Evolutionary conservation across 495 filamentous ascomycete species (phyloP).

Genomic region (Sordaria brevicollis): DNA sequence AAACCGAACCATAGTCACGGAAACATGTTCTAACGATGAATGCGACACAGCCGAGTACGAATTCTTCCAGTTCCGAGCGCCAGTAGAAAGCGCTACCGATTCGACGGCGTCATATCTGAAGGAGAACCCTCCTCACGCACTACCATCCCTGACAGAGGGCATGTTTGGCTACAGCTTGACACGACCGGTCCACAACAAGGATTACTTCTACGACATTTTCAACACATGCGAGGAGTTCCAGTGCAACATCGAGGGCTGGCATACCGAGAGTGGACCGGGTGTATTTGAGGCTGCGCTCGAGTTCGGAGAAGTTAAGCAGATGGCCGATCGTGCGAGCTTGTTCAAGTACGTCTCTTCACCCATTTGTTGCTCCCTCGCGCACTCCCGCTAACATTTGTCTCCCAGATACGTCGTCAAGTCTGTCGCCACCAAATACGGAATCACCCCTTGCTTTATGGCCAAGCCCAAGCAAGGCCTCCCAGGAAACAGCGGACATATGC

Average conservation of each 20-base stretch:
- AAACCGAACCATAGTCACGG: neutral
- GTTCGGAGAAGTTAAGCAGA: conserved; percentile 70
- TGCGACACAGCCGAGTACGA: conserved; percentile 73
- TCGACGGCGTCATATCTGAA: conserved; percentile 64
- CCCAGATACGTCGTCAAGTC: conserved; percentile 70
- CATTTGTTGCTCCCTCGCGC: neutral
- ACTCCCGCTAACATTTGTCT: conserved; percentile 10
- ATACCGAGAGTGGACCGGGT: conserved; percentile 91
- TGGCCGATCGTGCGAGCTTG: conserved; percentile 82
- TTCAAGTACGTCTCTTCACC: conserved; percentile 59
- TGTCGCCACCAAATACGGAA: conserved; percentile 72
- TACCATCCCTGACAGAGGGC: conserved; percentile 79
- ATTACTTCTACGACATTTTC: conserved; percentile 88
- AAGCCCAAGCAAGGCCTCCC: conserved; percentile 84
- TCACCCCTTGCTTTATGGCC: conserved; percentile 98
- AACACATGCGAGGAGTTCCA: conserved; percentile 71
- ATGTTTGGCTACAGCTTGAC: conserved; percentile 98
- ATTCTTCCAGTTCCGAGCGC: conserved; percentile 86
- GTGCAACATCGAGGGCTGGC: conserved; percentile 89
- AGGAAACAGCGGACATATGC: conserved; percentile 92
- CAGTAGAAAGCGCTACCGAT: conserved; percentile 38
- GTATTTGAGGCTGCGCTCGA: conserved; percentile 93
- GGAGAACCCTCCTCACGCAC: conserved; percentile 56
- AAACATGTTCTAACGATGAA: conserved; percentile 1
- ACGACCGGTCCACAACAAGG: conserved; percentile 83